Conservation (phyloP, 352 stramenopile species). For the Pythium graminicola region DNA sequence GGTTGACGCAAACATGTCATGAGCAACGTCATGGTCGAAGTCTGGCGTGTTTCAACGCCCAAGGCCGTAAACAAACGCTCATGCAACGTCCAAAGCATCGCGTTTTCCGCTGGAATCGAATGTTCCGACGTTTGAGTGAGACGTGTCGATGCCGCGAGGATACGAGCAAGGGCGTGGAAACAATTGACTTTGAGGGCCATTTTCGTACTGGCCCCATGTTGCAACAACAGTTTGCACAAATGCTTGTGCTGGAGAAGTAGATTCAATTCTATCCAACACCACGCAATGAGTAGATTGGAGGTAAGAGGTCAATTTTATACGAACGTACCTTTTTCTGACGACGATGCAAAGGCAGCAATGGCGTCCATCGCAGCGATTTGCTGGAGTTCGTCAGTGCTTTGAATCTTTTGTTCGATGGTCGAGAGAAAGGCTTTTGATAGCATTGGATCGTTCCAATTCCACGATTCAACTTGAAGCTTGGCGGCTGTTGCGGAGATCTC, state of each 20-base stretch:
- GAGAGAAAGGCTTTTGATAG: constrained; percentile 74
- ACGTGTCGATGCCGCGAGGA: constrained; percentile 45
- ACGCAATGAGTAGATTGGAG: not conserved
- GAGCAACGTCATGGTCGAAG: constrained; percentile 52
- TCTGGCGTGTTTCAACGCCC: constrained; percentile 41
- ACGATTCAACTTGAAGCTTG: constrained; percentile 56
- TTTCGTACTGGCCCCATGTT: constrained; percentile 50
- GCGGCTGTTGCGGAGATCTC: constrained; percentile 68
- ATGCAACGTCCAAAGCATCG: constrained; percentile 55
- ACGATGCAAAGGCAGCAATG: constrained; percentile 67
- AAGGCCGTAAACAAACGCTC: constrained; percentile 61
- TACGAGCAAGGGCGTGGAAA: constrained; percentile 54
- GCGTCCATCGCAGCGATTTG: constrained; percentile 83
- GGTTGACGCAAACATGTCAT: constrained; percentile 79
- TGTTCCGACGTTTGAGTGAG: constrained; percentile 26
- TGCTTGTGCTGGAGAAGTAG: constrained; percentile 64
- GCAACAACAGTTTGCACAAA: constrained; percentile 54
- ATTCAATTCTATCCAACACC: constrained; percentile 42
- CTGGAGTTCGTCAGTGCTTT: constrained; percentile 53
- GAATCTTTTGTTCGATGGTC: constrained; percentile 62
- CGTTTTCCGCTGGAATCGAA: constrained; percentile 44
- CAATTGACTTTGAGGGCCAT: constrained; percentile 72
- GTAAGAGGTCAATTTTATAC: not conserved
- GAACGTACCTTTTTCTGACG: constrained; percentile 70
- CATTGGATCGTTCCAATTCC: constrained; percentile 68